Evolutionary conservation across 2,329 filamentous ascomycete species (phyloP).

Genomic region (Emergomyces pasteurianus): DNA sequence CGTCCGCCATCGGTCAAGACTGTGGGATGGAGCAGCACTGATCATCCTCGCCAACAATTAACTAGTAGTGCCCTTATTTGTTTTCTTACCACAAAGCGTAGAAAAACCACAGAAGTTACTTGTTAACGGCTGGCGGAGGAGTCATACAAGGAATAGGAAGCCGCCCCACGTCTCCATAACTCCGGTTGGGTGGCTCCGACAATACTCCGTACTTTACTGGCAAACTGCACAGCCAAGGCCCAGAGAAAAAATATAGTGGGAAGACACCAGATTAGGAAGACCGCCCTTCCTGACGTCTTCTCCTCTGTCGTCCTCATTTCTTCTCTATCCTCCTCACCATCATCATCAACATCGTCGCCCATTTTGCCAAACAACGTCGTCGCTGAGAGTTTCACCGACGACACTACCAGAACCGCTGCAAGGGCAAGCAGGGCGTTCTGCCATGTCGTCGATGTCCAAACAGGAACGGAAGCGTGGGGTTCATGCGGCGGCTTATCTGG

Average conservation of each 20-base stretch:
- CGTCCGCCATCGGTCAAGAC: neutral
- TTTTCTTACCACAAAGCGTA: neutral
- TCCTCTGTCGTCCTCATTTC: neutral
- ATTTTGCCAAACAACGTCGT: neutral
- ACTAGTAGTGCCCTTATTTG: neutral
- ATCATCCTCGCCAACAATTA: neutral
- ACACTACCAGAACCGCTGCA: neutral
- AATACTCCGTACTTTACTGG: too few species aligned
- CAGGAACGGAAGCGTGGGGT: conserved; percentile 1
- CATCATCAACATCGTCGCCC: neutral
- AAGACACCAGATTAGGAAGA: neutral
- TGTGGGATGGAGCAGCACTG: neutral
- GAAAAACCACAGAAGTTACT: conserved; percentile 12
- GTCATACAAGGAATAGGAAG: too few species aligned
- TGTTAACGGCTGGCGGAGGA: neutral
- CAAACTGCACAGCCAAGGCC: neutral
- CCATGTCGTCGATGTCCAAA: neutral
- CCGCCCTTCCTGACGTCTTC: neutral
- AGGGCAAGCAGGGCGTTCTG: neutral
- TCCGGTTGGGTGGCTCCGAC: neutral
- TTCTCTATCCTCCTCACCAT: neutral
- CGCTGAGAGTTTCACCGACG: neutral
- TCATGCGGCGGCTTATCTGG: conserved; percentile 1
- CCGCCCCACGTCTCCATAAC: neutral
- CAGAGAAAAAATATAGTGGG: neutral